These are phyloP conservation scores for Nothopassalora personata DNA, from an alignment of 2,329 filamentous ascomycete species.

Conservation along the genomic window DNA sequence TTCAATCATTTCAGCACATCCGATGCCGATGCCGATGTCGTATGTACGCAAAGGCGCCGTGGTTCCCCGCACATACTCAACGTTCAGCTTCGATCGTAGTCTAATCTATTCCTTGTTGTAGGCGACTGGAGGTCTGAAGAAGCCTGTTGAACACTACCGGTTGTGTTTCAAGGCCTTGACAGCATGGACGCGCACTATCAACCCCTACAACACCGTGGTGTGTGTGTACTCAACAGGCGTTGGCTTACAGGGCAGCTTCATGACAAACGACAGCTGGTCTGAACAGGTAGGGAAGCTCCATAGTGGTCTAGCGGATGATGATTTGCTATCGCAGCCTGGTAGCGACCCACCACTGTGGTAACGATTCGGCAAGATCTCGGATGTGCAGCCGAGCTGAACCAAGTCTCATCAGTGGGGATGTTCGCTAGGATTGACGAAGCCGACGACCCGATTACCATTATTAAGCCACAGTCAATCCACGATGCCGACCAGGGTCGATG, in stretches of 20 bases:
- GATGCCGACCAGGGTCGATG: neutral
- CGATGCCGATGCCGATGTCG: too few relatives aligned
- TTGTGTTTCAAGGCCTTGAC: too few relatives aligned
- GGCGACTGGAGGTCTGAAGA: too few relatives aligned
- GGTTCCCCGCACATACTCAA: too few relatives aligned
- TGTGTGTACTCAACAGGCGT: too few relatives aligned
- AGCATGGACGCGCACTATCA: too few relatives aligned
- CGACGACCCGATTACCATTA: neutral
- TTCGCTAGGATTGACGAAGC: neutral
- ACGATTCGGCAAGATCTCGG: neutral
- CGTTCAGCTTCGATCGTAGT: too few relatives aligned
- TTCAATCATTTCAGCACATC: neutral
- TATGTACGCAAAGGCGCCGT: too few relatives aligned
- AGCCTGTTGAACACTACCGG: too few relatives aligned
- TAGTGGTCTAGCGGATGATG: neutral
- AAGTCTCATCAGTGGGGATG: neutral
- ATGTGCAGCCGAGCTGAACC: neutral
- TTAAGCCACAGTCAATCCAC: neutral
- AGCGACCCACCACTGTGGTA: neutral
- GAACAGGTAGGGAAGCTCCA: neutral
- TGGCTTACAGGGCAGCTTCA: neutral
- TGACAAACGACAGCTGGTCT: neutral
- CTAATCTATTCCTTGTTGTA: too few relatives aligned
- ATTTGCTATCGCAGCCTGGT: neutral
- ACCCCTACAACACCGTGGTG: too few relatives aligned